Evolutionary conservation across 2,329 filamentous ascomycete species (phyloP).

Genomic region (Pseudofabraea citricarpa): DNA sequence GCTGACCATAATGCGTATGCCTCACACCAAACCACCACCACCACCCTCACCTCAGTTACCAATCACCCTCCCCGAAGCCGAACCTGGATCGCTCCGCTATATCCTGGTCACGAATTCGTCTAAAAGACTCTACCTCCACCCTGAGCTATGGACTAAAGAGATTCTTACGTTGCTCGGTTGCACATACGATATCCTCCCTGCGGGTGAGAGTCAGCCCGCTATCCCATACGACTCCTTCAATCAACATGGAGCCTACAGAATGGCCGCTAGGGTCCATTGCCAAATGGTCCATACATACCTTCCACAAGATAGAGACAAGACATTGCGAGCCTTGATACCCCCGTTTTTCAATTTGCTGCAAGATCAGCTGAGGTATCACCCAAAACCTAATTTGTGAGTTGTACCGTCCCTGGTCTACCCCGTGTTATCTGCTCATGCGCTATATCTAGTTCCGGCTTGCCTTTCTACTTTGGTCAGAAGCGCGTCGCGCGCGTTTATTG

Average conservation of each 20-base stretch:
- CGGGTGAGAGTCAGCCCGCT: not conserved
- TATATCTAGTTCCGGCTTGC: not conserved
- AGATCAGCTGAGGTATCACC: not conserved
- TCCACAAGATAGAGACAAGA: not conserved
- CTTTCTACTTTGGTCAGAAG: not conserved
- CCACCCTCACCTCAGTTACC: not conserved
- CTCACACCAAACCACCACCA: not conserved
- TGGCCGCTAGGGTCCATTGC: not conserved
- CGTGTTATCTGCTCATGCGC: not conserved
- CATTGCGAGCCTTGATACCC: not conserved
- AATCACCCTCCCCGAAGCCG: not conserved
- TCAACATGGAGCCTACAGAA: not conserved
- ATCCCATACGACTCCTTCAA: not conserved
- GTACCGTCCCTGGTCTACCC: not conserved
- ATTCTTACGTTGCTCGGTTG: not conserved
- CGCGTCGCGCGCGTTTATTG: not conserved
- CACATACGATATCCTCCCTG: not conserved
- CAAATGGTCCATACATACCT: not conserved
- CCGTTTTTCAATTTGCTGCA: not conserved
- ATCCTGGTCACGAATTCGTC: not conserved
- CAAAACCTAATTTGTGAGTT: not conserved
- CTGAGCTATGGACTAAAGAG: not conserved
- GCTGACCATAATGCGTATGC: not conserved
- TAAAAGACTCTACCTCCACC: not conserved
- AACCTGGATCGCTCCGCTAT: not conserved